A percentile compares a stretch with the other conserved stretches of the same genome.
Conservation (phyloP, 2,329 filamentous ascomycete genomes). For the Orbilia javanica region DNA sequence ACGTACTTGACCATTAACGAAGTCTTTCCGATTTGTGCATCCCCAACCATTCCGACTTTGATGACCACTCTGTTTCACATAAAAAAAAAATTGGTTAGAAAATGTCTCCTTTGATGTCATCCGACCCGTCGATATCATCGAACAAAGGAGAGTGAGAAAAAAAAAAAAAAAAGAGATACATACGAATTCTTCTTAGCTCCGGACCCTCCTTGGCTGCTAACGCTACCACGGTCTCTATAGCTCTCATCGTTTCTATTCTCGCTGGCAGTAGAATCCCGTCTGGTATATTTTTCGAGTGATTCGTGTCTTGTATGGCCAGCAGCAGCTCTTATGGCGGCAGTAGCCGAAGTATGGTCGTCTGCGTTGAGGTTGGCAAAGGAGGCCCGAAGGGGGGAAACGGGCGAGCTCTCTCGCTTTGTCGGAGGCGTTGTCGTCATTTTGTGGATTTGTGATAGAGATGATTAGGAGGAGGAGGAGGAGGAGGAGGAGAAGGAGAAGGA, state of each 20-base stretch:
- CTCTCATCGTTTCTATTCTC: slow-evolving; percentile 55
- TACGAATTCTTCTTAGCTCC: slow-evolving; percentile 58
- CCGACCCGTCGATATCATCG: not conserved
- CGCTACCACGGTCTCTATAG: slow-evolving; percentile 51
- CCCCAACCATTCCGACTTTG: slow-evolving; percentile 99
- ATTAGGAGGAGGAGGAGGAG: not conserved
- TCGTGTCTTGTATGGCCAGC: slow-evolving; percentile 58
- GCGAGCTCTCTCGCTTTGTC: slow-evolving; percentile 55
- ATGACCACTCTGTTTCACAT: slow-evolving; percentile 80
- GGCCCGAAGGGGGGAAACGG: slow-evolving; percentile 55
- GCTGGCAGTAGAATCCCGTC: slow-evolving; percentile 49
- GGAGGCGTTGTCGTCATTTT: slow-evolving; percentile 58
- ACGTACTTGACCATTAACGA: slow-evolving; percentile 99
- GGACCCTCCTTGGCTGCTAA: slow-evolving; percentile 53
- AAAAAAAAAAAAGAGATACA: not conserved
- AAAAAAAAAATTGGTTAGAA: slow-evolving; percentile 9
- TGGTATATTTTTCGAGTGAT: slow-evolving; percentile 57
- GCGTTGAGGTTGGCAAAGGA: slow-evolving; percentile 57
- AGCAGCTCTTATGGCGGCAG: slow-evolving; percentile 52
- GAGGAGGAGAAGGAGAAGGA: not conserved
- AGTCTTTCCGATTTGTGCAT: slow-evolving; percentile 99
- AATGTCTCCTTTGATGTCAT: not conserved
- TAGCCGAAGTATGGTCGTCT: slow-evolving; percentile 46
- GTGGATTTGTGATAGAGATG: slow-evolving; percentile 7
- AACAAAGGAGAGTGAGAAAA: too few relatives aligned